A percentile compares a stretch with the other conserved stretches of the same genome.
phyloP scores from a whole-genome alignment of 352 stramenopile species.

The Pythium biforme region DNA sequence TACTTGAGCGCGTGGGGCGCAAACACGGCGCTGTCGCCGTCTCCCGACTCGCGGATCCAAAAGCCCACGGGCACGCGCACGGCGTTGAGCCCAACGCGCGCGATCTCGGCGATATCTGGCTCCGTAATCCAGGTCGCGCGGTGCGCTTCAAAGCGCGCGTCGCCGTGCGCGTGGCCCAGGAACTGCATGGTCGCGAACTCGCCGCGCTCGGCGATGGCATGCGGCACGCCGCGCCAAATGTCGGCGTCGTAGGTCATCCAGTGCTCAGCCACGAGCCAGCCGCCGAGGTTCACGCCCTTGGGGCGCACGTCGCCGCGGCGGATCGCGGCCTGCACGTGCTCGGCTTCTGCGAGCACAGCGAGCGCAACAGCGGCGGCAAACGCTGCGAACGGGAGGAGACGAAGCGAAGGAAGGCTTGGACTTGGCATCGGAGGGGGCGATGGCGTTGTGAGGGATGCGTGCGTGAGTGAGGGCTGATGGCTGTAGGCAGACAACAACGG shows the following conservation, averaged over 20 bases:
- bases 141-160: constrained; percentile 31
- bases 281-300: constrained; percentile 36
- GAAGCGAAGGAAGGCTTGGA: background rate
- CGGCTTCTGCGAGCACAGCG: background rate
- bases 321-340: constrained; percentile 24
- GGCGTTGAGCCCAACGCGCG: constrained; percentile 25
- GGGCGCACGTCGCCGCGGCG: constrained; percentile 12
- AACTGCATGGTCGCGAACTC: constrained; percentile 32
- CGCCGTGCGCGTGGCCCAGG: constrained; percentile 26
- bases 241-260: constrained; percentile 36
- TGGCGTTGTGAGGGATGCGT: background rate
- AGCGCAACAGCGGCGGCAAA: too few relatives aligned
- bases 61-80: constrained; percentile 38
- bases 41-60: constrained; percentile 30
- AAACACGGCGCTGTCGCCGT: constrained; percentile 13
- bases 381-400: background rate
- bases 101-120: constrained; percentile 30
- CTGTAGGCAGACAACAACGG: background rate
- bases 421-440: background rate
- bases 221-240: constrained; percentile 30
- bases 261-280: constrained; percentile 37
- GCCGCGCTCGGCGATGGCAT: constrained; percentile 14
- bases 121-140: constrained; percentile 32
- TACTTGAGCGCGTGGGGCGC: constrained; percentile 26
- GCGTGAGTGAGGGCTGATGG: background rate